Conservation (phyloP, 1,139 yeast genomes). For the Diutina catenulata region DNA sequence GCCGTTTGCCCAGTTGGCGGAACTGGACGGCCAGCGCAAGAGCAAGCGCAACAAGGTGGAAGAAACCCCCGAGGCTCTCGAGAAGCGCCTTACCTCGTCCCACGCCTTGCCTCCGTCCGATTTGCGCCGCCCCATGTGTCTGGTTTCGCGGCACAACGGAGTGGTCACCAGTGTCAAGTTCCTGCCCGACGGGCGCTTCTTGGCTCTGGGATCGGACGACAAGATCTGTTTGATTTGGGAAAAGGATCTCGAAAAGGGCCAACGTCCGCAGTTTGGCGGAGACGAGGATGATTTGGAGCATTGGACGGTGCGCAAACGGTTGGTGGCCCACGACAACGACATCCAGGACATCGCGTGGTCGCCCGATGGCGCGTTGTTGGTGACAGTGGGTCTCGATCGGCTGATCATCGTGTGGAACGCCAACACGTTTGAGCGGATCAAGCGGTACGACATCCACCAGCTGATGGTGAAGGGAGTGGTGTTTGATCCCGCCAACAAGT, state of each 20-base stretch:
- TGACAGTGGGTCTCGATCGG: constrained; percentile 88
- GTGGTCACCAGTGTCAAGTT: constrained; percentile 90
- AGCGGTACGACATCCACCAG: constrained; percentile 84
- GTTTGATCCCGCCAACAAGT: constrained; percentile 95
- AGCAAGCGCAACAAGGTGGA: constrained; percentile 7
- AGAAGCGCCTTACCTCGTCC: constrained; percentile 9
- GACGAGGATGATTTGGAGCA: constrained; percentile 65
- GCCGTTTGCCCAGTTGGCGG: constrained; percentile 1
- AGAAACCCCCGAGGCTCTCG: constrained; percentile 8
- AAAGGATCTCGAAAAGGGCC: constrained; percentile 49
- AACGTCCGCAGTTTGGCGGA: constrained; percentile 33
- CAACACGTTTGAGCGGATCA: constrained; percentile 76
- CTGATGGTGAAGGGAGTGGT: constrained; percentile 94
- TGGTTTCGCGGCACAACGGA: constrained; percentile 82
- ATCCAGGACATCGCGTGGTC: constrained; percentile 98
- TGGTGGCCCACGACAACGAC: constrained; percentile 94
- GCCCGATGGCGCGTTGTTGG: constrained; percentile 81
- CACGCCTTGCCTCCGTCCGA: constrained; percentile 7
- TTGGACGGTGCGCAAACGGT: constrained; percentile 85
- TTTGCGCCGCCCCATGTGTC: constrained; percentile 47
- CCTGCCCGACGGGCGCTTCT: constrained; percentile 80
- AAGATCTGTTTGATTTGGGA: constrained; percentile 90
- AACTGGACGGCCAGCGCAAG: not conserved
- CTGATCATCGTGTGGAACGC: constrained; percentile 93
- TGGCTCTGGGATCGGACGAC: constrained; percentile 95